These are phyloP conservation scores for Backusella australiensis DNA, from an alignment of 192 early-diverging fungal genomes.

Conservation along the genomic window DNA sequence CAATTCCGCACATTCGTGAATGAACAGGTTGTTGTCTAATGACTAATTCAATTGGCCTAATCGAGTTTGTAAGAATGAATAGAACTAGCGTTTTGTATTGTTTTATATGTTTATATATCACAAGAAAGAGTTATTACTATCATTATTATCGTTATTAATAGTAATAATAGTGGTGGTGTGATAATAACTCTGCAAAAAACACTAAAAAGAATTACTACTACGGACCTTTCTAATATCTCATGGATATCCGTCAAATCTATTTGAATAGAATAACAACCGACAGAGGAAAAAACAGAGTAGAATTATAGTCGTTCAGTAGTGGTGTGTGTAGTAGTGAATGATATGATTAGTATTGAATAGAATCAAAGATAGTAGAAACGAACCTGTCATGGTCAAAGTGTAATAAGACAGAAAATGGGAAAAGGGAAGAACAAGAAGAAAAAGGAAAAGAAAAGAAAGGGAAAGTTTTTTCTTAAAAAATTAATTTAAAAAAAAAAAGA, in stretches of 20 bases:
- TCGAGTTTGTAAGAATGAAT: not conserved
- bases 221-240: slow-evolving; percentile 5
- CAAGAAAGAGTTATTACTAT: not conserved
- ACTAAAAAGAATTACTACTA: not conserved
- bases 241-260: slow-evolving; percentile 6
- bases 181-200: not conserved
- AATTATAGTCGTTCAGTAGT: not conserved
- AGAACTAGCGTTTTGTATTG: not conserved
- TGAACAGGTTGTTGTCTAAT: slow-evolving; percentile 86
- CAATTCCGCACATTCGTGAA: slow-evolving; percentile 91
- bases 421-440: not conserved
- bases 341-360: not conserved
- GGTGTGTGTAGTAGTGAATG: not conserved
- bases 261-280: not conserved
- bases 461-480: not conserved
- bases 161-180: not conserved
- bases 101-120: not conserved
- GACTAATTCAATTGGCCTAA: slow-evolving; percentile 52
- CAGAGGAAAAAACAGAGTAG: not conserved
- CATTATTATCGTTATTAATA: not conserved
- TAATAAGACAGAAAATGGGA: not conserved
- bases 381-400: slow-evolving; percentile 3
- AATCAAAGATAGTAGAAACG: not conserved
- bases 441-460: not conserved
- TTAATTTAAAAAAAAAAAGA: not conserved